Percentiles rank a stretch among this genome's conserved stretches.
Conservation (phyloP, 2,329 filamentous ascomycete genomes). For the Neonectria ditissima region DNA sequence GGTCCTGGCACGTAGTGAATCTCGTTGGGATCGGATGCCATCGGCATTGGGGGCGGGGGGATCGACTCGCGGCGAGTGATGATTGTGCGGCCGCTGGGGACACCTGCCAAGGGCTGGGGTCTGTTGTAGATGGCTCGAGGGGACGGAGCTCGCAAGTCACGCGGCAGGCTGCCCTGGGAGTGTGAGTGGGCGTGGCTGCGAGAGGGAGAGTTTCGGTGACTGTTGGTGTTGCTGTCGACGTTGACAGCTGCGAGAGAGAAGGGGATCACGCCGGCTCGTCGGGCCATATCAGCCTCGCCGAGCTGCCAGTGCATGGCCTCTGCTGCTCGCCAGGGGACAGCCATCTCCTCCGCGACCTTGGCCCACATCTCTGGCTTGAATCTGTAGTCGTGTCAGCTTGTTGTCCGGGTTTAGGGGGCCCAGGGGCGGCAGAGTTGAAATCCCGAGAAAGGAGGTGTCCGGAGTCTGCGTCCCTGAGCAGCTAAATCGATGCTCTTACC, state of each 20-base stretch:
- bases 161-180: constrained; percentile 59
- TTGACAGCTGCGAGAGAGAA: constrained; percentile 77
- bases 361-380: constrained; percentile 99
- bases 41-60: constrained; percentile 45
- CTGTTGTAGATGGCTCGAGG: constrained; percentile 56
- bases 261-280: constrained; percentile 87
- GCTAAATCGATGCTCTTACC: constrained; percentile 65
- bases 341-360: constrained; percentile 94
- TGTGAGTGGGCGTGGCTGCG: constrained; percentile 57
- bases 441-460: background rate
- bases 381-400: constrained; percentile 61
- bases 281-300: constrained; percentile 93
- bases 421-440: constrained; percentile 1
- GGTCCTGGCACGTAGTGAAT: constrained; percentile 52
- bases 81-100: constrained; percentile 51
- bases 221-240: constrained; percentile 57
- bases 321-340: constrained; percentile 92
- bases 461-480: background rate
- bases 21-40: constrained; percentile 49
- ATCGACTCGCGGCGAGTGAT: constrained; percentile 57
- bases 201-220: constrained; percentile 54
- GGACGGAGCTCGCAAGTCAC: constrained; percentile 57
- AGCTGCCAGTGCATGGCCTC: constrained; percentile 99
- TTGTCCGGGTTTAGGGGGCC: background rate
- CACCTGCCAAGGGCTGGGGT: constrained; percentile 47